phyloP scores from a whole-genome alignment of 306 rosid species.

The Sechiopsis laciniata region DNA sequence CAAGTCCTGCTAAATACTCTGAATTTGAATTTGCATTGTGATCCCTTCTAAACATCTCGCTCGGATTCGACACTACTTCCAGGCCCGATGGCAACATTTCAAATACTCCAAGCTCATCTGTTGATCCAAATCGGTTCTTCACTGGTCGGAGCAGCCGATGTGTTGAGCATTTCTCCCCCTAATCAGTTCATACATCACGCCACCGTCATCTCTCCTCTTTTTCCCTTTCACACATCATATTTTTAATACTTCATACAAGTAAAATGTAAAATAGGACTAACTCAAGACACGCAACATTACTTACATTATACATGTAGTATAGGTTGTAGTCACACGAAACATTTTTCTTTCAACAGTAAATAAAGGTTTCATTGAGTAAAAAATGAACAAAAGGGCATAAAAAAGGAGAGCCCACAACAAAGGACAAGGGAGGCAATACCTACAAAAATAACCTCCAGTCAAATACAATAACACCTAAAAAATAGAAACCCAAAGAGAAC shows the following conservation, averaged over 20 bases:
- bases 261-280: background rate
- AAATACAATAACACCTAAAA: too few relatives aligned
- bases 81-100: slow-evolving; percentile 79
- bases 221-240: background rate
- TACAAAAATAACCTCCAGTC: too few relatives aligned
- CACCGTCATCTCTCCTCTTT: background rate
- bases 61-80: slow-evolving; percentile 61
- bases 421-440: too few relatives aligned
- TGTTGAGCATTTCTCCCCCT: slow-evolving; percentile 87
- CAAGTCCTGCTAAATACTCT: slow-evolving; percentile 65
- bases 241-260: background rate
- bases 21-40: slow-evolving; percentile 46
- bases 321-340: background rate
- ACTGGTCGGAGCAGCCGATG: slow-evolving; percentile 85
- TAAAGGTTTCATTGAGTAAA: too few relatives aligned
- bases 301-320: background rate
- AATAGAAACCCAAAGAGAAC: too few relatives aligned
- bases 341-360: too few relatives aligned
- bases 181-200: slow-evolving; percentile 12
- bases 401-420: too few relatives aligned
- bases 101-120: slow-evolving; percentile 97
- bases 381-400: too few relatives aligned
- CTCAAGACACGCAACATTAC: background rate
- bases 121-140: slow-evolving; percentile 92
- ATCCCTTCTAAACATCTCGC: slow-evolving; percentile 71